These are phyloP conservation scores for Corchorus olitorius DNA, from an alignment of 345 rosid genomes.

Conservation along the genomic window DNA sequence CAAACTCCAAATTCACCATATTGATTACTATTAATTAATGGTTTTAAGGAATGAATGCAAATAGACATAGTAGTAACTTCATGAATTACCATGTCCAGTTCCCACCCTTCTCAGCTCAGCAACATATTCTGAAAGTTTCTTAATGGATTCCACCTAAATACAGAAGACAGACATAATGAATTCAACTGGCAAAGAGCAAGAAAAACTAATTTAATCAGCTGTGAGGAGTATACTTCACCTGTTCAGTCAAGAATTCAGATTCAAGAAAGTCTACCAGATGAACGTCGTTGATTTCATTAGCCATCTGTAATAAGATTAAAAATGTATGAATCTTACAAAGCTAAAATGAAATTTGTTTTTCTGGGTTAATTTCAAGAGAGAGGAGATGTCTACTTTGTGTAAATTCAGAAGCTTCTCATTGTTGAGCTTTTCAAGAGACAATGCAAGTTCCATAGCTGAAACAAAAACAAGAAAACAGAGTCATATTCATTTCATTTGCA, in stretches of 20 bases:
- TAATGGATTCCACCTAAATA: slow-evolving; percentile 12
- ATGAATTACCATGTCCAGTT: slow-evolving; percentile 26
- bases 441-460: slow-evolving; percentile 70
- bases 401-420: slow-evolving; percentile 57
- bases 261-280: slow-evolving; percentile 53
- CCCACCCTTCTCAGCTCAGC: slow-evolving; percentile 29
- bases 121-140: slow-evolving; percentile 19
- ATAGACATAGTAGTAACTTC: neutral
- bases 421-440: slow-evolving; percentile 62
- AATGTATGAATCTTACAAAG: neutral
- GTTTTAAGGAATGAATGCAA: neutral
- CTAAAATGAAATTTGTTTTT: neutral
- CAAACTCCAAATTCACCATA: neutral
- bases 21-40: too few species aligned
- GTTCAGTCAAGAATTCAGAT: slow-evolving; percentile 46
- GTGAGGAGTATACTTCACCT: slow-evolving; percentile 38
- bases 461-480: neutral
- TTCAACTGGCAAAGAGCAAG: neutral
- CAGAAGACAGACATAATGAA: neutral
- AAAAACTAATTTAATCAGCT: neutral
- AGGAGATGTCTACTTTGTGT: slow-evolving; percentile 34
- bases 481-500: too few species aligned
- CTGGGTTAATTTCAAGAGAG: slow-evolving; percentile 6
- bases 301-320: slow-evolving; percentile 42
- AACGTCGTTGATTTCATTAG: slow-evolving; percentile 43